Evolutionary conservation across 345 rosid species (phyloP), one percentile per base, ranked within the genome.

Genomic region (Dipteronia dyeriana): DNA sequence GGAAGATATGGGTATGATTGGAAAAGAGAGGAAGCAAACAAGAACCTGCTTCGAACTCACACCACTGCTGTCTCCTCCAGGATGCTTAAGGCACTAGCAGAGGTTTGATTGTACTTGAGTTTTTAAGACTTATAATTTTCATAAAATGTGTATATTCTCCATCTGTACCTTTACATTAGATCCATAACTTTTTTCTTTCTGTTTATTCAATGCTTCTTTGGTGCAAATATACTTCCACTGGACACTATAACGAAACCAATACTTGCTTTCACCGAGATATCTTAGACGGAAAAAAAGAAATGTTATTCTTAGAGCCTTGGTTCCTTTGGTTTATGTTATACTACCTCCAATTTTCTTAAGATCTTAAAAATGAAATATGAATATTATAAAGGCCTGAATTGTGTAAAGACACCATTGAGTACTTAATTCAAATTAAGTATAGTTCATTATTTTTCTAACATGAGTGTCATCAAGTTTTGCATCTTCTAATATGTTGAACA

Each of bases 1-100:
- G 66, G 14, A 81, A 93, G 97, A 82, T 95, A 95, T 84, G 85
- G 82, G 34, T 95, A 91, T 83, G 96, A 95, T 2, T 95, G 98
- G 99, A 93, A 92, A 87, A 90, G 95, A 88, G 98, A 93, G 57
- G 98, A 95, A 82, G 99, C 99, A 81, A 83, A 95, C 84, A 95
- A 95, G 82, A 95, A 95, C 75, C 91, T 95, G 71, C 83, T 95
- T 73, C 91, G 98, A 67, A 95, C 99, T 76, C 99, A 95, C 82
- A 95, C 98, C 39, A 95, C 98, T 1, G 98, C 98, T 16, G 97
- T 91, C 72, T 95, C 99, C 67, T 88, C 98, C 34, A 86, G 92
- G 80, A 90, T 95, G 98, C 98, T 95, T 71, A 89, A 95, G 86
- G 87, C 84, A 31, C 85, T 95, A 56, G 98, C 98, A 73, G 84